Base-by-base conservation (phyloP, 1,284 basidiomycete species). In the Pulchroboletus neoregius region DNA sequence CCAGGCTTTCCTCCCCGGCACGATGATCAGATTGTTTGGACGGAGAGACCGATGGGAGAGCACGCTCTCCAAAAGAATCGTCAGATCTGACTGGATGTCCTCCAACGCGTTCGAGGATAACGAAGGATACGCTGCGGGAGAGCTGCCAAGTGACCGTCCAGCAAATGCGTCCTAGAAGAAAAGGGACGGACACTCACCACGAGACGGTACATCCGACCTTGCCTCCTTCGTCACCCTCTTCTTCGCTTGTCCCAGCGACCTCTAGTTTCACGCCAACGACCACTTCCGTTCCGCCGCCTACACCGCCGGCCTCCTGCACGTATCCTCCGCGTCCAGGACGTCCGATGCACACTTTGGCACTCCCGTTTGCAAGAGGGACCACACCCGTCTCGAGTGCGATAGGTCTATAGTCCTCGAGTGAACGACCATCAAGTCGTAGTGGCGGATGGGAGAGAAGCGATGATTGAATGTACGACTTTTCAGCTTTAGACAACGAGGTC, bases 291-390 rank as follows among this genome's bases (percentile, higher is more conserved):
- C 61, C 57, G 16, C 62, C 61, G n/a, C 52, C 42, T 8, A 51
- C 51, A 3, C 51, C 60, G 5, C 56, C 60, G 0, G 58, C 63
- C 18, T 59, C 59, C 6, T 62, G 58, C 10, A 59, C 44, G 37
- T 55, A 79, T 5, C 82, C 84, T 4, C 76, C 74, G 5, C 74
- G 75, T 41, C 80, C 78, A 0, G 72, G 72, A 50, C 75, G 73
- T 3, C 86, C 87, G 18, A 91, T 76, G 50, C 72, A 80, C 5
- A 89, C 68, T 15, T 78, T 75, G 8, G 86, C 87, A 51, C 86
- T 89, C 11, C 89, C 89, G 52, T 88, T 91, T 20, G 88, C 84
- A 5, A 88, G 72, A 4, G 87, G 83, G 16, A 80, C 78, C 2
- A 87, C 75, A 22, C 84, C 85, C 0, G 84, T 87, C 63, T 88